Percentiles rank a stretch among this genome's conserved stretches.
phyloP scores from a whole-genome alignment of 768 basidiomycete species.

The Chalciporus piperatus region DNA sequence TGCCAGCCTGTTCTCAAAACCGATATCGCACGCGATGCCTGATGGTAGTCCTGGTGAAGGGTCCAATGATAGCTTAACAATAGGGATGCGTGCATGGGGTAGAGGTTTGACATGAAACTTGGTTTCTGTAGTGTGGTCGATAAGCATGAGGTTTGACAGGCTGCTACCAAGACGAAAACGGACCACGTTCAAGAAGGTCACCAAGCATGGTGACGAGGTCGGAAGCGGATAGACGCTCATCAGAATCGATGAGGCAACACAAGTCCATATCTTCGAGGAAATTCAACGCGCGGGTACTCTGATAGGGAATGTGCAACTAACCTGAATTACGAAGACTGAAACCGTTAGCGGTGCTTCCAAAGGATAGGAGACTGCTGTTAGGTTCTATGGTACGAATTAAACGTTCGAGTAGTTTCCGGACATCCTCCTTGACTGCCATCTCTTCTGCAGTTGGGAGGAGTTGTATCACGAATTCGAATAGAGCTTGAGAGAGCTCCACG shows the following conservation, averaged over 20 bases:
- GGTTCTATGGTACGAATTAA: constrained; percentile 95
- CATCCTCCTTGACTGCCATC: constrained; percentile 93
- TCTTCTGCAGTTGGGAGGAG: constrained; percentile 88
- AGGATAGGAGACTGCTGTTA: constrained; percentile 83
- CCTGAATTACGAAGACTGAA: constrained; percentile 97
- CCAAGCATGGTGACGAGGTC: constrained; percentile 95
- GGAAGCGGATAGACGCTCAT: constrained; percentile 71
- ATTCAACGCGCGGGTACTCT: constrained; percentile 9
- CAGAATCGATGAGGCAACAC: constrained; percentile 92
- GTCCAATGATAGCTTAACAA: constrained; percentile 93
- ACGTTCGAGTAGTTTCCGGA: constrained; percentile 89
- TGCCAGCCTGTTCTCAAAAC: constrained; percentile 95
- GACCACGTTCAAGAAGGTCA: constrained; percentile 89
- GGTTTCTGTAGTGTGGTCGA: constrained; percentile 60
- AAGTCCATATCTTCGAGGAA: constrained; percentile 87
- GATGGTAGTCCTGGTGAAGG: constrained; percentile 77
- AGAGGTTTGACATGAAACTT: constrained; percentile 96
- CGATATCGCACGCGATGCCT: constrained; percentile 97
- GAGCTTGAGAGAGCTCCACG: constrained; percentile 80
- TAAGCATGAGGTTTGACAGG: constrained; percentile 12
- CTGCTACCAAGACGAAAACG: constrained; percentile 27
- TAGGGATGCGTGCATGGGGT: constrained; percentile 96
- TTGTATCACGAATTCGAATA: constrained; percentile 93
- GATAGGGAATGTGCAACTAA: constrained; percentile 30
- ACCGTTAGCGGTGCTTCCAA: constrained; percentile 96